These are phyloP conservation scores for Yarrowia divulgata DNA, from an alignment of 805 yeast genomes.

Conservation along the genomic window DNA sequence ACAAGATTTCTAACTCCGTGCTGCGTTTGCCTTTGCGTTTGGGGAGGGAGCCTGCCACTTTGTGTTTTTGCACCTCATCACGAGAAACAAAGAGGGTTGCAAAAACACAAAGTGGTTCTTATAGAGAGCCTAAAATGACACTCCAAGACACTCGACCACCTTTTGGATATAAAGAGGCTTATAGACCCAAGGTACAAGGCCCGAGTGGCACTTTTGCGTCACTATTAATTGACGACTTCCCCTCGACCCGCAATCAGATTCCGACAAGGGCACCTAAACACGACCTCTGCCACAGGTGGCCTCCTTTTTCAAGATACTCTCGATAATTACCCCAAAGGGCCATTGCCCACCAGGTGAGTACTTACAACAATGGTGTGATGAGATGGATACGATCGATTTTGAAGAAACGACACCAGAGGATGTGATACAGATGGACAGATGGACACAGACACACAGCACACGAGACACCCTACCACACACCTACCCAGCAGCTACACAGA, in stretches of 20 bases:
- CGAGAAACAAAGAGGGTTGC: conserved; percentile 9
- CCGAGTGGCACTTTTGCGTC: conserved; percentile 35
- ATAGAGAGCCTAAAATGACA: conserved; percentile 25
- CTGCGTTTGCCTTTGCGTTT: conserved; percentile 3
- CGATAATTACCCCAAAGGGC: conserved; percentile 37
- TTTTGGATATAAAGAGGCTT: conserved; percentile 36
- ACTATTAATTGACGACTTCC: neutral
- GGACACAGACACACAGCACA: neutral
- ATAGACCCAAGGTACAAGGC: conserved; percentile 18
- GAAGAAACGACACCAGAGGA: too few species aligned
- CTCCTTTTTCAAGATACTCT: conserved; percentile 22
- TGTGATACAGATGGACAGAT: neutral
- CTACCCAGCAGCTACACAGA: neutral
- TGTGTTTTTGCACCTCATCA: conserved; percentile 33
- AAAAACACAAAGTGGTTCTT: conserved; percentile 30
- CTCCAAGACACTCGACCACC: conserved; percentile 37
- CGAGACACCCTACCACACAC: neutral
- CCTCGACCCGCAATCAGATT: neutral
- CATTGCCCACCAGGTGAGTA: conserved; percentile 37
- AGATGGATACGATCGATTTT: too few species aligned
- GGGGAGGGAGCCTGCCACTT: neutral
- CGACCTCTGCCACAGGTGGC: conserved; percentile 16
- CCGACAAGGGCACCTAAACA: conserved; percentile 9
- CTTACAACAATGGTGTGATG: neutral
- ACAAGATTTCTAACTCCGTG: conserved; percentile 1